Base-by-base conservation (phyloP, 306 rosid genomes). In the Cucurbita moschata region DNA sequence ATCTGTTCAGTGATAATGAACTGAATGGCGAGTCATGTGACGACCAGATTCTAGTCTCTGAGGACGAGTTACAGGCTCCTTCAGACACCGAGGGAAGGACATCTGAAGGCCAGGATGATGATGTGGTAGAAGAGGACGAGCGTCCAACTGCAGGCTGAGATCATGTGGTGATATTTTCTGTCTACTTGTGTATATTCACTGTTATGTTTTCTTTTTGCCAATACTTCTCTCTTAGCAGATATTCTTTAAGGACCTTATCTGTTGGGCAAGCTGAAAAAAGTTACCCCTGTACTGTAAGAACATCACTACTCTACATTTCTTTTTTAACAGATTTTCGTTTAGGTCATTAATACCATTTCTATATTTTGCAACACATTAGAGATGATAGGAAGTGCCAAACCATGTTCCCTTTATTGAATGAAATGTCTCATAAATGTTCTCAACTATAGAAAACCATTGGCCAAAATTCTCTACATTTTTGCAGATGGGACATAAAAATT, bases 1-100 rank as follows among this genome's bases (percentile, higher is more conserved):
- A 94, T 83, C 86, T 94, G 56, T 94, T 51, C 54, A 81, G 50
- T 49, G 95, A 90, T 70, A 83, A 74, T 10, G 96, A 90, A 73
- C 70, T 90, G 51, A 79, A 84, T 69, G 97, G 81, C 18, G 90
- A 85, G 40, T 38, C 80, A 3, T 54, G 76, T 0, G 79, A 81
- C 0, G 79, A 81, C 21, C 86, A 78, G 73, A 58, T 68, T 76
- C 82, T 61, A 7, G 50, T 42, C 16, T 2, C 50, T 0, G 82
- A 62, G 71, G 77, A 54, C 3, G 50, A 75, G 51, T 11, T 76
- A 67, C 38, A 75, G 42, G 50, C 47, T 16, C 70, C 37, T 53
- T 57, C 66, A 3, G 55, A 53, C 38, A 26, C 57, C 5, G 81
- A 77, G 50, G 77, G 72, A 3, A 68, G 80, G 26, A 65, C 75